These are phyloP conservation scores for Myxozyma nipponensis DNA, from an alignment of 805 yeast genomes.

Conservation along the genomic window DNA sequence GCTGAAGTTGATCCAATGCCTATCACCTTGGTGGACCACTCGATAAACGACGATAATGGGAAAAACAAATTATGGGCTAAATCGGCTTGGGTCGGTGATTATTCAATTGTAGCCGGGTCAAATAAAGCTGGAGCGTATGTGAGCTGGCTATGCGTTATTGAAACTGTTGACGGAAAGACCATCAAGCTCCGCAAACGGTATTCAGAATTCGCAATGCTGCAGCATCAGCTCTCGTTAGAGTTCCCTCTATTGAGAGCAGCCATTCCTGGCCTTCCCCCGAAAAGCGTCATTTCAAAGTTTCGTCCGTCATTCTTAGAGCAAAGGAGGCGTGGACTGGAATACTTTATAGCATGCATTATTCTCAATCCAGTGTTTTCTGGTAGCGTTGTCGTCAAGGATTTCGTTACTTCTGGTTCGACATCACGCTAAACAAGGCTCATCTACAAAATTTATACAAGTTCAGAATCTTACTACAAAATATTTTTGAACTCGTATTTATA, in stretches of 20 bases:
- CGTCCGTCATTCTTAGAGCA: slow-evolving; percentile 38
- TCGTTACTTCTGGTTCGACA: slow-evolving; percentile 29
- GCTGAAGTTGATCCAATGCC: slow-evolving; percentile 41
- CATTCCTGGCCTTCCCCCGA: slow-evolving; percentile 49
- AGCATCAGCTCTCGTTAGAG: slow-evolving; percentile 39
- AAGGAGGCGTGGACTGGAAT: slow-evolving; percentile 45
- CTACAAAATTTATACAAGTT: background rate
- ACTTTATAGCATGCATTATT: slow-evolving; percentile 44
- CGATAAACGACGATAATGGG: slow-evolving; percentile 22
- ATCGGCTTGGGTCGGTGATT: slow-evolving; percentile 40
- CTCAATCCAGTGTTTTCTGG: slow-evolving; percentile 43
- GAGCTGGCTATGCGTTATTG: slow-evolving; percentile 42
- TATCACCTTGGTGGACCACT: slow-evolving; percentile 40
- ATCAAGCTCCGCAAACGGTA: slow-evolving; percentile 56
- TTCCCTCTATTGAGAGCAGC: slow-evolving; percentile 40
- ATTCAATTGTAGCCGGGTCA: slow-evolving; percentile 41
- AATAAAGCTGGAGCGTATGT: slow-evolving; percentile 42
- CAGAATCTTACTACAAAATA: too few relatives aligned
- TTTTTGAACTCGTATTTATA: background rate
- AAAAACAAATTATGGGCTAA: slow-evolving; percentile 39
- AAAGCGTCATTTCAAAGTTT: slow-evolving; percentile 36
- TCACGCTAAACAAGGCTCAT: background rate
- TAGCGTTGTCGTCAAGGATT: slow-evolving; percentile 36
- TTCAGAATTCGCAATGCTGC: slow-evolving; percentile 55
- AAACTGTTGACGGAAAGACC: slow-evolving; percentile 34